Conservation (phyloP, 305 asterid genomes). For the Fraxinus sp. region DNA sequence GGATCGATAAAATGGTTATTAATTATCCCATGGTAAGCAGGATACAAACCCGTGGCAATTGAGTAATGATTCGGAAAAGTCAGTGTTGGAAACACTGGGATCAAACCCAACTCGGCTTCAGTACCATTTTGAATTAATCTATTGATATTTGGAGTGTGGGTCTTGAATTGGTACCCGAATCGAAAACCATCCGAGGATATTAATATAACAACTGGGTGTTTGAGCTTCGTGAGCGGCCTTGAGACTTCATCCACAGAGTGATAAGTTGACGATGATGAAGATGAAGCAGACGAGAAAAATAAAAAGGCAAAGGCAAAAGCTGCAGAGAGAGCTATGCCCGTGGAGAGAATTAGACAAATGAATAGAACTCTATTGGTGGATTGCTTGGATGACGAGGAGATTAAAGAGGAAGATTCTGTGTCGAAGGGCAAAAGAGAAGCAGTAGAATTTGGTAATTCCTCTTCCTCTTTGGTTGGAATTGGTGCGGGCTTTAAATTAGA, state of each 20-base stretch:
- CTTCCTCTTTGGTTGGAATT: conserved; percentile 34
- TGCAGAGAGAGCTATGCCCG: conserved; percentile 50
- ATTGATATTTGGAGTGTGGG: conserved; percentile 54
- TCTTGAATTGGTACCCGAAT: conserved; percentile 77
- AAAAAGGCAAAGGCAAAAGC: conserved; percentile 53
- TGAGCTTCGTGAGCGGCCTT: conserved; percentile 48
- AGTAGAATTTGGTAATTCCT: conserved; percentile 36
- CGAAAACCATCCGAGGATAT: conserved; percentile 70
- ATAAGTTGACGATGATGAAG: conserved; percentile 8
- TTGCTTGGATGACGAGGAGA: conserved; percentile 18
- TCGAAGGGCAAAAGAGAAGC: conserved; percentile 42
- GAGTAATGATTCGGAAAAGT: conserved; percentile 85
- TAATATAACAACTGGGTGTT: conserved; percentile 58
- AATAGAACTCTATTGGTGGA: conserved; percentile 25
- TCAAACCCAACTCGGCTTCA: conserved; percentile 67
- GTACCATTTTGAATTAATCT: conserved; percentile 62
- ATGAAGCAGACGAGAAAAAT: conserved; percentile 33
- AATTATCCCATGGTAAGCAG: conserved; percentile 71
- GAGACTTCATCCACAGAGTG: conserved; percentile 30
- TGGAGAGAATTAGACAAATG: conserved; percentile 41
- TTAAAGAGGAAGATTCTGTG: conserved; percentile 38
- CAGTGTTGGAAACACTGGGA: conserved; percentile 70
- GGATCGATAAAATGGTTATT: conserved; percentile 63
- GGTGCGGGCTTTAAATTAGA: conserved; percentile 31
- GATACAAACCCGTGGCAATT: conserved; percentile 77